A percentile compares a stretch with the other conserved stretches of the same genome.
Conservation (phyloP, 1,139 yeast genomes). For the Hyphopichia wangnamkhiaoensis region DNA sequence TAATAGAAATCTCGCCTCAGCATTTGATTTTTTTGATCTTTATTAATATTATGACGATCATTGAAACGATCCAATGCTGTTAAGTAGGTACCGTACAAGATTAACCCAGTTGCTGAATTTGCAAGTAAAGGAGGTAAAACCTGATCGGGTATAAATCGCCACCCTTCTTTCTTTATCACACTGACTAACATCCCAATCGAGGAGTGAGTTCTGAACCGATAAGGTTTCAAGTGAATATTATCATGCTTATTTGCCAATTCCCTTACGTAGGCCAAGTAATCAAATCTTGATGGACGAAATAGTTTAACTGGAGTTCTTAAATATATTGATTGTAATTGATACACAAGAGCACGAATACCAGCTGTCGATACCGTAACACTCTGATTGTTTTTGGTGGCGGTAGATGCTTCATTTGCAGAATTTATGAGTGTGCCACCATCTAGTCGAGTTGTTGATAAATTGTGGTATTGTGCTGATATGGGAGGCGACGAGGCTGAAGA, state of each 20-base stretch:
- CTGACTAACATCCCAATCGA: constrained; percentile 69
- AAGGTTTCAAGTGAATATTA: constrained; percentile 56
- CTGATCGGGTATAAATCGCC: constrained; percentile 84
- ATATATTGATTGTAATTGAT: constrained; percentile 77
- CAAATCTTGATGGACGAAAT: constrained; percentile 88
- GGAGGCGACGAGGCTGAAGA: no score
- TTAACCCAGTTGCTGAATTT: constrained; percentile 83
- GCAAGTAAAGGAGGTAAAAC: constrained; percentile 85
- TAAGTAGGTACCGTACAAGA: constrained; percentile 79
- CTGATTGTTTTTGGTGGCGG: constrained; percentile 23
- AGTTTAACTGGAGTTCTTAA: constrained; percentile 82
- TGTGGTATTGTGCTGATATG: neutral
- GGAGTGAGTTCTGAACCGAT: constrained; percentile 72
- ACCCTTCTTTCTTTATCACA: constrained; percentile 77
- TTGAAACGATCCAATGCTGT: constrained; percentile 42
- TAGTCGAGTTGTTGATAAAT: constrained; percentile 1
- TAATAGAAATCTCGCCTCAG: constrained; percentile 19
- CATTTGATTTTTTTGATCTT: constrained; percentile 5
- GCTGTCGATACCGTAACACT: constrained; percentile 63
- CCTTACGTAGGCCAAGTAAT: constrained; percentile 70
- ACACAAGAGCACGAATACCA: constrained; percentile 78
- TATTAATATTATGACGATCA: constrained; percentile 8
- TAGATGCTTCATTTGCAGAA: neutral
- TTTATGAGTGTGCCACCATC: neutral
- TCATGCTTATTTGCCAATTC: constrained; percentile 51